Percentiles rank a stretch among this genome's conserved stretches.
These are phyloP conservation scores for Phylloboletellus chloephorus DNA, from an alignment of 1,284 basidiomycete species.

Conservation along the genomic window DNA sequence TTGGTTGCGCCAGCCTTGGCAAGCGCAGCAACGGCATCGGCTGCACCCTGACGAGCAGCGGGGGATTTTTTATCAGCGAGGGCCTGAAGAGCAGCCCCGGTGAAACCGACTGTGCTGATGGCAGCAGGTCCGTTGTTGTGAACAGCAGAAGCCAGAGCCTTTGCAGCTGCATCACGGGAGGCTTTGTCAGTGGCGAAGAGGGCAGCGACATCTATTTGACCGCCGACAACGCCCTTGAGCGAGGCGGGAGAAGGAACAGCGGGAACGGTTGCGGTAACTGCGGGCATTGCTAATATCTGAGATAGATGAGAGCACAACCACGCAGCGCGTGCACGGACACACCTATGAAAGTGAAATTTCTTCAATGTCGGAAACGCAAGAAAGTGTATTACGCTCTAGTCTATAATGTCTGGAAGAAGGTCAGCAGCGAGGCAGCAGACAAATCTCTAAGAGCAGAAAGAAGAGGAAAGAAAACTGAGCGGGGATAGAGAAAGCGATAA, in stretches of 20 bases:
- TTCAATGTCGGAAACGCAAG: conserved; percentile 37
- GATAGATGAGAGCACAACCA: conserved; percentile 8
- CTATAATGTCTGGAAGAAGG: conserved; percentile 40
- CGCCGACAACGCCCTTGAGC: conserved; percentile 60
- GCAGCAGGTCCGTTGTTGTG: conserved; percentile 86
- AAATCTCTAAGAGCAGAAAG: conserved; percentile 47
- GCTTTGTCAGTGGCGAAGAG: conserved; percentile 74
- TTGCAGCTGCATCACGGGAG: conserved; percentile 63
- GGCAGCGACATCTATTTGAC: conserved; percentile 57
- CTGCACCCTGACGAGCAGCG: conserved; percentile 81
- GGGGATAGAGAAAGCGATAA: conserved; percentile 21
- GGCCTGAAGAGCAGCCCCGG: conserved; percentile 78
- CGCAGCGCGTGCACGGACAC: conserved; percentile 11
- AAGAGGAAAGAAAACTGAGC: conserved; percentile 31
- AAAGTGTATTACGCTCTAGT: conserved; percentile 52
- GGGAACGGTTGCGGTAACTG: conserved; percentile 51
- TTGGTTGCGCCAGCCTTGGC: conserved; percentile 76
- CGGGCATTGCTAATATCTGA: conserved; percentile 65
- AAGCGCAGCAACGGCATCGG: conserved; percentile 65
- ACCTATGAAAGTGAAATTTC: conserved; percentile 38
- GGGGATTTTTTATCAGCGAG: conserved; percentile 90
- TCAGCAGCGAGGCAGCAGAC: conserved; percentile 16
- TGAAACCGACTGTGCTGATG: conserved; percentile 73
- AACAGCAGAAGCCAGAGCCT: conserved; percentile 65
- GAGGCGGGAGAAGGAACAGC: conserved; percentile 51